Conservation (phyloP, 306 rosid genomes). For the Sicyos baderoa region DNA sequence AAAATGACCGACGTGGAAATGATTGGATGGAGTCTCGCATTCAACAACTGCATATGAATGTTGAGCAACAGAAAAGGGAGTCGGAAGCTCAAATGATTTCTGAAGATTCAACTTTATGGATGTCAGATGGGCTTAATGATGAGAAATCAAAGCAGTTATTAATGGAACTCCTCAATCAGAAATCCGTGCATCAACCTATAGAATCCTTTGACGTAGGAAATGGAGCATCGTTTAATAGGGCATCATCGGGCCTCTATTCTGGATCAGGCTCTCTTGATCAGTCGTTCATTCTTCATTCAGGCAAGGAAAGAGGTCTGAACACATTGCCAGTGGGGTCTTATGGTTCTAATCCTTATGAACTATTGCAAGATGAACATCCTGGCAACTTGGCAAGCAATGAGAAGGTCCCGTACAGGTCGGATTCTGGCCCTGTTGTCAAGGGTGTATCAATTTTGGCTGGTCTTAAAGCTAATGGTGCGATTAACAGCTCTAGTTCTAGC, state of each 20-base stretch:
- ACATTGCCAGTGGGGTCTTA: slow-evolving; percentile 35
- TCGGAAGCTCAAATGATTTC: slow-evolving; percentile 32
- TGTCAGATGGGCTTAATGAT: slow-evolving; percentile 47
- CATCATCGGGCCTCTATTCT: slow-evolving; percentile 29
- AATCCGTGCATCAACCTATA: slow-evolving; percentile 30
- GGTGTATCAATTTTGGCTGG: slow-evolving; percentile 30
- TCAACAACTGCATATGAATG: slow-evolving; percentile 37
- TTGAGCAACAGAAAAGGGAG: slow-evolving; percentile 43
- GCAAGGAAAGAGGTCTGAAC: slow-evolving; percentile 32
- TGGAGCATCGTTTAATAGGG: slow-evolving; percentile 22
- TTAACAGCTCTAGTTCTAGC: slow-evolving; percentile 17
- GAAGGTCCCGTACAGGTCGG: slow-evolving; percentile 25
- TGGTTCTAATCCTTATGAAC: slow-evolving; percentile 30
- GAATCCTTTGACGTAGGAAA: slow-evolving; percentile 28
- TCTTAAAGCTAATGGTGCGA: slow-evolving; percentile 19
- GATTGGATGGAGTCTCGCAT: slow-evolving; percentile 40
- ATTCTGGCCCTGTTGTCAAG: slow-evolving; percentile 25
- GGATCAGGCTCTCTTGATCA: slow-evolving; percentile 31
- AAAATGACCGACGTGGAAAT: slow-evolving; percentile 36
- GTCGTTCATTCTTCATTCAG: slow-evolving; percentile 30
- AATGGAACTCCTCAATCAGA: slow-evolving; percentile 50
- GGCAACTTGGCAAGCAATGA: slow-evolving; percentile 30
- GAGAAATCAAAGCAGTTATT: slow-evolving; percentile 45
- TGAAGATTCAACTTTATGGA: slow-evolving; percentile 36
- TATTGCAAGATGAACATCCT: slow-evolving; percentile 27